A percentile compares a stretch with the other conserved stretches of the same genome.
phyloP scores from a whole-genome alignment of 495 filamentous ascomycete genomes.

The Aspergillus saccharolyticus region DNA sequence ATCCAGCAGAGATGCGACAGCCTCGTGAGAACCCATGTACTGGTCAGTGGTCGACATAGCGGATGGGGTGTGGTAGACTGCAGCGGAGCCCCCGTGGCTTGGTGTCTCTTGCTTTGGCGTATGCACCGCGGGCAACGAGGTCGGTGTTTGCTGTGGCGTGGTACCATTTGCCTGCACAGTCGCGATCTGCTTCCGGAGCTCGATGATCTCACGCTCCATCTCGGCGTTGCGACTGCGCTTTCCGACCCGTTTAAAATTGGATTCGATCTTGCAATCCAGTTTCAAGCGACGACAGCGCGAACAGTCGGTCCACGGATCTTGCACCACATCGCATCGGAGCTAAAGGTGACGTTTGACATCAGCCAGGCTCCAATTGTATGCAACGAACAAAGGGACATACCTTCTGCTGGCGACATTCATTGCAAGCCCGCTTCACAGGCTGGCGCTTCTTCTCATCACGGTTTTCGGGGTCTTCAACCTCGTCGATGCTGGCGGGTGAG shows the following conservation, averaged over 20 bases:
- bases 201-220: constrained; percentile 69
- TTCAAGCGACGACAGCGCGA: constrained; percentile 79
- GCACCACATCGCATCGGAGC: constrained; percentile 86
- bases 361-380: neutral
- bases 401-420: constrained; percentile 95
- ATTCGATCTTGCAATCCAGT: constrained; percentile 87
- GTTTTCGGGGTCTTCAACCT: constrained; percentile 54
- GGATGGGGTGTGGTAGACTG: constrained; percentile 41
- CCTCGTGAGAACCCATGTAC: constrained; percentile 79
- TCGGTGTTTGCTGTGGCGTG: constrained; percentile 39
- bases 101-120: constrained; percentile 48
- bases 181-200: constrained; percentile 66
- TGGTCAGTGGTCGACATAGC: constrained; percentile 46
- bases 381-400: constrained; percentile 36
- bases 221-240: constrained; percentile 89
- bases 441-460: constrained; percentile 60
- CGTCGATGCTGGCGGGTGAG: constrained; percentile 66
- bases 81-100: constrained; percentile 43
- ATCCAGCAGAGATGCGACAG: constrained; percentile 75
- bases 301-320: constrained; percentile 78
- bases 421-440: constrained; percentile 84
- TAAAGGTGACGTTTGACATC: constrained; percentile 22
- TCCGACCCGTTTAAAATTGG: constrained; percentile 87
- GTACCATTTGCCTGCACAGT: constrained; percentile 34
- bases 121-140: constrained; percentile 47